A percentile compares a stretch with the other conserved stretches of the same genome.
phyloP scores from a whole-genome alignment of 1,284 basidiomycete species.

The Pseudozyma pruni region DNA sequence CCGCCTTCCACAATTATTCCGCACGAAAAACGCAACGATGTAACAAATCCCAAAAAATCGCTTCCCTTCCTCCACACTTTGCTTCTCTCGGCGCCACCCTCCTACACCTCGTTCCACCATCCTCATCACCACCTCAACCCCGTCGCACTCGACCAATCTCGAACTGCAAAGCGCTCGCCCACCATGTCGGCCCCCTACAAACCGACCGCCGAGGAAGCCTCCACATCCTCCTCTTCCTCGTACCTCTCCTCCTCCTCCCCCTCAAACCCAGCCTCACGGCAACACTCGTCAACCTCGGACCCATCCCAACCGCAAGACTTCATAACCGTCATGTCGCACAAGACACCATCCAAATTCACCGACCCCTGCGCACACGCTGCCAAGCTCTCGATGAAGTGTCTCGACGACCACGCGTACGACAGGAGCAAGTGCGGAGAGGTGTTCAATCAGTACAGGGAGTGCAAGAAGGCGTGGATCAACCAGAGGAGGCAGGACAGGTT shows the following conservation, averaged over 20 bases:
- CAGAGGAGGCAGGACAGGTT: conserved; percentile 52
- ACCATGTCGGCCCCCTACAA: conserved; percentile 35
- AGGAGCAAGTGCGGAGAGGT: conserved; percentile 56
- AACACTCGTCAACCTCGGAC: not conserved
- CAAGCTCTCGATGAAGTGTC: conserved; percentile 62
- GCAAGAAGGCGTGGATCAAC: conserved; percentile 59
- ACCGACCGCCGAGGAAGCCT: conserved; percentile 18
- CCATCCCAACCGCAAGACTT: conserved; percentile 47
- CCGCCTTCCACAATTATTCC: not conserved
- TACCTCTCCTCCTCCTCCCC: conserved; percentile 35
- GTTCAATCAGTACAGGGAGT: conserved; percentile 61
- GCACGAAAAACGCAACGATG: conserved; percentile 6
- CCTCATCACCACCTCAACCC: conserved; percentile 5
- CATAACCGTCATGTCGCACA: conserved; percentile 52
- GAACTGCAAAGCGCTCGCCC: not conserved
- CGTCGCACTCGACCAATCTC: not conserved
- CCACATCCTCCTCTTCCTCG: conserved; percentile 10
- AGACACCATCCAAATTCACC: conserved; percentile 56
- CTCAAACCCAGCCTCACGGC: not conserved
- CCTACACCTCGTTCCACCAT: not conserved
- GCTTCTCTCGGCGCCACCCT: not conserved
- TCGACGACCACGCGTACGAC: conserved; percentile 63
- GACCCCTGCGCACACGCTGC: conserved; percentile 65
- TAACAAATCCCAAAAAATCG: not conserved
- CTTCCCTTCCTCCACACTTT: not conserved